Base-by-base conservation (phyloP, 2,329 filamentous ascomycete species). In the Oidium heveae region DNA sequence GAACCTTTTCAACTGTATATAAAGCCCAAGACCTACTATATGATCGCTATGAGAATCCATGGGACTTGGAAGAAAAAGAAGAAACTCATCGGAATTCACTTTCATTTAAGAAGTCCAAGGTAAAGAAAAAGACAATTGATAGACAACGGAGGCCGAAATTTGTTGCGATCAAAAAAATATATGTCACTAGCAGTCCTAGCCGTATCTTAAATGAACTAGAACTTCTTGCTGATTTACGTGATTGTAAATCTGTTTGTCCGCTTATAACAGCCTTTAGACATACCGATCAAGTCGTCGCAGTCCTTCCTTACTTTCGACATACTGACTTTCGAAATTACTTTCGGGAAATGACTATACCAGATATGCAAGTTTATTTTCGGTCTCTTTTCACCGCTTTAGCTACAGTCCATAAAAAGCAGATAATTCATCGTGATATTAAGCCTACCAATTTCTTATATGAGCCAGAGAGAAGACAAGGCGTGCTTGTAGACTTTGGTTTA, bases 161-260 rank as follows among this genome's bases (percentile, higher is more conserved):
- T 64, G 93, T 98, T 58, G 91, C 93, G 20, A 85, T 98, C 68
- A 98, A 98, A 71, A 98, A 98, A 71, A 98, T 98, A 61, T 98
- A 98, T 67, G 91, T 96, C 59, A 98, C 93, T 0, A 95, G 88
- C 58, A 95, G 87, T 60, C 91, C 91, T 0, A 75, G 81, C 32
- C 84, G 91, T 49, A 96, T 98, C 61, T 78, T 94, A 64, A 98
- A 98, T 69, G 91, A 98, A 68, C 79, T 98, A 18, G 89, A 96
- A 62, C 75, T 98, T 22, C 77, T 98, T 22, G 80, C 94, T 65
- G 87, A 94, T 65, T 76, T 98, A 9, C 78, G 84, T 52, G 77
- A 83, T 55, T 94, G 84, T 57, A 75, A 79, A 41, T 86, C 86
- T 1, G 88, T 98, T 28, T 96, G 91, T 61, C 89, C 91, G 36